Base-by-base conservation (phyloP, 2,329 filamentous ascomycete genomes). In the Stachybotrys chartarum region DNA sequence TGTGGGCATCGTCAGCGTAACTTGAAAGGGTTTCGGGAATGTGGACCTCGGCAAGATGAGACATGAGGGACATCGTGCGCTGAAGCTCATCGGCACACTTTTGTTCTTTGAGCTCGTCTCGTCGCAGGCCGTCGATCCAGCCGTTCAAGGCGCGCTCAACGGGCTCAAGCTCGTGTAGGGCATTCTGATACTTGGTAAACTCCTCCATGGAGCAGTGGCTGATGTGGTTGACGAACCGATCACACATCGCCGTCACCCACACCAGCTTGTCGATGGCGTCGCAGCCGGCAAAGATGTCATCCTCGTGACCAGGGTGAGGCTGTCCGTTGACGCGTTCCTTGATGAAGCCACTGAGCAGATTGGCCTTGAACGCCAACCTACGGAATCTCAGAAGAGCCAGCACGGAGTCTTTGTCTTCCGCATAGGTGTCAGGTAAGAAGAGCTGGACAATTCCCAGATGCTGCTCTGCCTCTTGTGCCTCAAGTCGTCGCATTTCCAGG, bases 381-480 rank as follows among this genome's bases (percentile, higher is more conserved):
- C 90, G 92, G 78, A 97, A 96, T 8, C 91, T 83, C 55, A 99
- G 80, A 53, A 97, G 80, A 6, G 93, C 90, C 35, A 94, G 79
- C n/a, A 97, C 85, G 1, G 93, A 94, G 66, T 95, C 90, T 58
- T 85, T 82, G 60, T 96, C 91, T 17, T 83, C 75, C 62, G 88
- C 85, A 68, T 90, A 96, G 18, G 83, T 87, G 58, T 96, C 91
- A 0, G 92, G 91, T 49, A 97, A 75, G 77, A 96, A 97, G 11
- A 94, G 75, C 70, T 91, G 90, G 60, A 97, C 82, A 62, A 99
- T 96, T 17, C 86, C 83, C 31, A 99, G 80, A 65, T 97, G 92
- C 67, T 97, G 89, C 45, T 85, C 81, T 2, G 91, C 90, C 74
- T 97, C 91, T 63, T 95, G 87, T 0, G 92, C 91, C 63, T 96